phyloP scores from a whole-genome alignment of 176 grass and related monocot species.

The Hyparrhenia diplandra region DNA sequence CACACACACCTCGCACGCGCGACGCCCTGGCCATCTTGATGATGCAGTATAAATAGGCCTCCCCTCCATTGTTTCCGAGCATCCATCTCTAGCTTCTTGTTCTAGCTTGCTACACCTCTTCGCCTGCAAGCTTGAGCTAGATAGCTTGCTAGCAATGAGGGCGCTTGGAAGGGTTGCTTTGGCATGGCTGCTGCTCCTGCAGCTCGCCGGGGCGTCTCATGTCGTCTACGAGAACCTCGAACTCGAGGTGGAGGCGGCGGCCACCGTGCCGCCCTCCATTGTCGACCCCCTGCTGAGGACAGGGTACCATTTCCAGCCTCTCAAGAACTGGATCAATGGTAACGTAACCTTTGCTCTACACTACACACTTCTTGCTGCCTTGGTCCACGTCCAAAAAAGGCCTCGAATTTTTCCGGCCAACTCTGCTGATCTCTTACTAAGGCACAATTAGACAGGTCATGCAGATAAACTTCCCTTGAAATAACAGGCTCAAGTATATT shows the following conservation, averaged over 20 bases:
- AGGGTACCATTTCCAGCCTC: constrained; percentile 66
- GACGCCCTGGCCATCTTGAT: neutral
- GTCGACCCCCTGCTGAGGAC: constrained; percentile 33
- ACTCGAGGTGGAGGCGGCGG: neutral
- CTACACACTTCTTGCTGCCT: neutral
- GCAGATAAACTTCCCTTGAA: neutral
- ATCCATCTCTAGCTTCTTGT: neutral
- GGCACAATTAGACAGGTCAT: neutral
- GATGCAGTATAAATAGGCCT: constrained; percentile 31
- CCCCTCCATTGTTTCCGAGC: constrained; percentile 14
- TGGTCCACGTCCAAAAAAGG: neutral
- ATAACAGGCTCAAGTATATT: neutral
- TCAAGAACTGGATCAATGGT: constrained; percentile 84
- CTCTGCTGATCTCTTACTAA: neutral
- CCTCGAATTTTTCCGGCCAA: too few relatives aligned
- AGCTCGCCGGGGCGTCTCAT: constrained; percentile 46
- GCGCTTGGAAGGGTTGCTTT: constrained; percentile 1
- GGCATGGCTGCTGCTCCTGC: constrained; percentile 41
- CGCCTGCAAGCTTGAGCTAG: neutral
- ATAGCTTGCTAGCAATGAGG: constrained; percentile 15
- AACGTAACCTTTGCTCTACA: neutral
- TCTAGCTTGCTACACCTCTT: neutral
- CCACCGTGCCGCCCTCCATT: constrained; percentile 41
- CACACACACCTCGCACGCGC: neutral
- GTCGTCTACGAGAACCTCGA: constrained; percentile 34